Percentiles rank a stretch among this genome's conserved stretches.
These are phyloP conservation scores for Eutrema heterophyllum DNA, from an alignment of 345 rosid species.

Conservation along the genomic window DNA sequence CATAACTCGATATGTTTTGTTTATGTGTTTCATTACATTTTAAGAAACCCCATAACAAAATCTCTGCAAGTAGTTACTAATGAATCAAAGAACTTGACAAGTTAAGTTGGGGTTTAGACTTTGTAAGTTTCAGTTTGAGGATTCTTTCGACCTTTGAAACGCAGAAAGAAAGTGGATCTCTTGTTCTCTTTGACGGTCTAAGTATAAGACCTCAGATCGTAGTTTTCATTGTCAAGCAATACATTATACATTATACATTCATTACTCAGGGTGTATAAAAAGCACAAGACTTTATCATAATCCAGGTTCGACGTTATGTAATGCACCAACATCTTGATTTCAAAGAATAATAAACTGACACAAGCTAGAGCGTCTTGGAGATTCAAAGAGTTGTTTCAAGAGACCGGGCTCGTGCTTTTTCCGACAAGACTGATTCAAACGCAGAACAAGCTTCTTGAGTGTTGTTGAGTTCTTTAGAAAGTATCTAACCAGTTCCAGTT, in stretches of 20 bases:
- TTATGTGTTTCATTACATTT: neutral
- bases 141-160: neutral
- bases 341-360: constrained; percentile 10
- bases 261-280: neutral
- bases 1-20: neutral
- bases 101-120: neutral
- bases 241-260: neutral
- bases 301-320: neutral
- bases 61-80: neutral
- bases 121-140: constrained; percentile 5
- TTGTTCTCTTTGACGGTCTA: neutral
- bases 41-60: neutral
- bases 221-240: neutral
- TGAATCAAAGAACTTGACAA: neutral
- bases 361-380: constrained; percentile 1
- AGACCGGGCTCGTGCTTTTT: neutral
- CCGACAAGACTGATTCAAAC: neutral
- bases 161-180: neutral
- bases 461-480: neutral
- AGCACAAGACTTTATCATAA: neutral
- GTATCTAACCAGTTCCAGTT: constrained; percentile 13
- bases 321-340: neutral
- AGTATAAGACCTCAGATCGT: neutral
- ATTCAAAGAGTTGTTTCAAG: constrained; percentile 6
- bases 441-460: constrained; percentile 7